Evolutionary conservation across 768 basidiomycete species (phyloP), one percentile per base, ranked within the genome.

Genomic region (Rhodosporidiobolus odoratus): DNA sequence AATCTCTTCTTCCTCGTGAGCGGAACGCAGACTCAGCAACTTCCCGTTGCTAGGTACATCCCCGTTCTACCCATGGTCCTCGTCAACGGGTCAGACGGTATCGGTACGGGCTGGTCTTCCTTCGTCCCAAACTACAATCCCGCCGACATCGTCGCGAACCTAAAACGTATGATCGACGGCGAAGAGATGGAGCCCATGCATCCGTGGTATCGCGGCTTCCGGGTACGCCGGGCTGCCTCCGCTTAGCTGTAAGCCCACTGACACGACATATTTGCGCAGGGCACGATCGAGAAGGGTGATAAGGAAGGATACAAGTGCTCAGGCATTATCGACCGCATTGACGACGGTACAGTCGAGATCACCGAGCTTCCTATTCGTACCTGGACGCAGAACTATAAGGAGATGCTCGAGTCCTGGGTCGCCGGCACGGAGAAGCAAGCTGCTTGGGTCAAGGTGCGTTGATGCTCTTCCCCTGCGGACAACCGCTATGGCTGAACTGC

Each of bases 51-150:
- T 58, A 76, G 75, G 73, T 99, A 96, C 78, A 83, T 97, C 81
- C 95, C 96, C 25, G 80, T 92, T 50, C 76, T 99, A 2, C 96
- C 96, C 0, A 83, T 94, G 79, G 84, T 97, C 0, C 83, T 99
- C 61, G 80, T 98, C 78, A 98, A 99, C 76, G 96, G 96, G 13
- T 88, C 91, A 16, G 94, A 97, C 74, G 96, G 96, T 82, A 98
- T 99, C 76, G 96, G 96, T 54, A 99, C 96, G 65, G 92, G 95
- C 73, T 99, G 96, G 95, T 94, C 92, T 78, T 97, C 96, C 2
- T 86, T 80, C 50, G 83, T 99, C 61, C 96, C 96, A 3, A 89
- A 88, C 76, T 98, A 87, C 83, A 97, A 98, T 77, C 96, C 96
- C 0, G 80, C 80, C 21, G 95, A 98, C 65, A 89, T 99, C 65